These are phyloP conservation scores for Boletellus sp. DNA, from an alignment of 1,284 basidiomycete genomes.

Conservation along the genomic window DNA sequence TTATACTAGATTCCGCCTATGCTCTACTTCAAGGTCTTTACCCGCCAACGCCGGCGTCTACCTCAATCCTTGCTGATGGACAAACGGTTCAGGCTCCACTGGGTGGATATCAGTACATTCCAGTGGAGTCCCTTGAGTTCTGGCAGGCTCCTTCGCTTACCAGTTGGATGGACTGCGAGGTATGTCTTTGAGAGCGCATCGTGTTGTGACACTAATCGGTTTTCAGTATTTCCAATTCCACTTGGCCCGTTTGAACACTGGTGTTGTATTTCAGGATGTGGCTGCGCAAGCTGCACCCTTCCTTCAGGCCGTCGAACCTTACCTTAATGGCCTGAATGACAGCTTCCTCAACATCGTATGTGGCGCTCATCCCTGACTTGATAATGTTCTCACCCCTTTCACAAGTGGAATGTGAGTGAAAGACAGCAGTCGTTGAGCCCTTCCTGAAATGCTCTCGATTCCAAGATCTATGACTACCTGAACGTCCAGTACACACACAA, in stretches of 20 bases:
- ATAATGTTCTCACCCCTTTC: slow-evolving; percentile 10
- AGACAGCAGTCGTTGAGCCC: neutral
- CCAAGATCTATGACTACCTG: slow-evolving; percentile 47
- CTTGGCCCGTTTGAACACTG: slow-evolving; percentile 27
- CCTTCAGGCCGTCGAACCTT: slow-evolving; percentile 37
- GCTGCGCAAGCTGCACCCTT: slow-evolving; percentile 37
- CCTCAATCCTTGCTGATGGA: slow-evolving; percentile 46
- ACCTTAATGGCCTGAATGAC: slow-evolving; percentile 40
- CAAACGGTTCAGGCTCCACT: slow-evolving; percentile 44
- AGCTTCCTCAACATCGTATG: slow-evolving; percentile 43
- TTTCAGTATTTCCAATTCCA: slow-evolving; percentile 30
- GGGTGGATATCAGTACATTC: slow-evolving; percentile 46
- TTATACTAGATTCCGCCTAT: slow-evolving; percentile 40
- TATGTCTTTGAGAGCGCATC: slow-evolving; percentile 3
- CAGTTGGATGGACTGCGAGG: slow-evolving; percentile 33
- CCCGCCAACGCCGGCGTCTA: slow-evolving; percentile 36
- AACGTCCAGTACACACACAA: slow-evolving; percentile 54
- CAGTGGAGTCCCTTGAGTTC: slow-evolving; percentile 30
- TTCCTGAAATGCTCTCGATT: slow-evolving; percentile 4
- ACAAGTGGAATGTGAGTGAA: slow-evolving; percentile 32
- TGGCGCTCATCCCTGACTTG: neutral
- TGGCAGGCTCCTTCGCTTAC: slow-evolving; percentile 28
- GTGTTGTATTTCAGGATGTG: slow-evolving; percentile 34
- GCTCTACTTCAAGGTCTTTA: slow-evolving; percentile 44
- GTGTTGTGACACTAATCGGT: neutral